Evolutionary conservation across 2,329 filamentous ascomycete genomes (phyloP).

Genomic region (Ceratocystis destructans): DNA sequence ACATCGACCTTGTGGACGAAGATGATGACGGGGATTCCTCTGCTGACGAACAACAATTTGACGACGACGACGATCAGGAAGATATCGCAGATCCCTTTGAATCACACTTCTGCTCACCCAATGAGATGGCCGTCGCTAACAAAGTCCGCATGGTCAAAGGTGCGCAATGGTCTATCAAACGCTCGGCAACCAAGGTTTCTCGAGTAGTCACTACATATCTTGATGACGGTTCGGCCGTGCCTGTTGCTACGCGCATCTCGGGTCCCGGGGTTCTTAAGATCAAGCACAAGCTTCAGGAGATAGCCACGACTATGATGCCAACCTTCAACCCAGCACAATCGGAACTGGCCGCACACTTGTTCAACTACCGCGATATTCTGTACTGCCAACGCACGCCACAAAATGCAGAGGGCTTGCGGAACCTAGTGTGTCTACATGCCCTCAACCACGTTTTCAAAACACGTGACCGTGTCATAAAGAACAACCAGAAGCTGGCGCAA

Average conservation of each 20-base stretch:
- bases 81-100: slow-evolving; percentile 61
- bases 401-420: slow-evolving; percentile 56
- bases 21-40: slow-evolving; percentile 32
- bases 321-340: slow-evolving; percentile 50
- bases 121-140: slow-evolving; percentile 45
- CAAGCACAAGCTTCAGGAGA: slow-evolving; percentile 54
- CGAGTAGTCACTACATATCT: slow-evolving; percentile 37
- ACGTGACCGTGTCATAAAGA: slow-evolving; percentile 80
- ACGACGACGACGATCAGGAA: slow-evolving; percentile 37
- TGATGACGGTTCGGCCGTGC: slow-evolving; percentile 23
- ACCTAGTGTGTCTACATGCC: slow-evolving; percentile 65
- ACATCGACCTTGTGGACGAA: slow-evolving; percentile 25
- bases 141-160: slow-evolving; percentile 39
- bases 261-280: slow-evolving; percentile 41
- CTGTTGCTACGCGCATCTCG: slow-evolving; percentile 23
- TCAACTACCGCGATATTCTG: slow-evolving; percentile 69
- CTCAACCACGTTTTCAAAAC: slow-evolving; percentile 94
- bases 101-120: slow-evolving; percentile 57
- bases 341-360: slow-evolving; percentile 55
- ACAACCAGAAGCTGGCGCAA: slow-evolving; percentile 65
- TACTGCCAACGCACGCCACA: slow-evolving; percentile 56
- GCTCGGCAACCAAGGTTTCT: slow-evolving; percentile 33
- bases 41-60: slow-evolving; percentile 24
- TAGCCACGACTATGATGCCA: slow-evolving; percentile 39
- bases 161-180: slow-evolving; percentile 38